Evolutionary conservation across 306 rosid genomes (phyloP).

Genomic region (Dalbergia cochinchinensis): DNA sequence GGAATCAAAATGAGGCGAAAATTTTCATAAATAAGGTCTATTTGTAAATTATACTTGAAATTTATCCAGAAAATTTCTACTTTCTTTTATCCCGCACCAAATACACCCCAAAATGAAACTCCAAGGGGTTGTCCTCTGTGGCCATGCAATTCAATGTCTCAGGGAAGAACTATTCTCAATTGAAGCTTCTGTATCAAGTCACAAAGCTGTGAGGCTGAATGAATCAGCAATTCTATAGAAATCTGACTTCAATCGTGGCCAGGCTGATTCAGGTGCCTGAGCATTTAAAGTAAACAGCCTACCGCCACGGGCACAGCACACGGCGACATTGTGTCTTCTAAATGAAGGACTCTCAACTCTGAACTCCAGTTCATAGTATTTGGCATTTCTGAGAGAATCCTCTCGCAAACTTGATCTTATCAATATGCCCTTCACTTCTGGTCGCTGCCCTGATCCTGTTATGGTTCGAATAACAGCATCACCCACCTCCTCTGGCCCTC

Average conservation of each 20-base stretch:
- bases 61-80: too few relatives aligned
- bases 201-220: conserved; percentile 62
- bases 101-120: not conserved
- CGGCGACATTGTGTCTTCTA: conserved; percentile 74
- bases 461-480: conserved; percentile 73
- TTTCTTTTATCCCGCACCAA: too few relatives aligned
- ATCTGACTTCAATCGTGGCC: conserved; percentile 67
- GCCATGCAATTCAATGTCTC: conserved; percentile 12
- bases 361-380: conserved; percentile 83
- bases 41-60: too few relatives aligned
- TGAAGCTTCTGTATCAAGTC: not conserved
- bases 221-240: conserved; percentile 74
- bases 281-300: conserved; percentile 81
- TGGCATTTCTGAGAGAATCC: conserved; percentile 55
- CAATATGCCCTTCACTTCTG: conserved; percentile 69
- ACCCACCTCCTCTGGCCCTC: conserved; percentile 88
- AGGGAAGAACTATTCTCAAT: not conserved
- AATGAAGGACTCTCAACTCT: conserved; percentile 74
- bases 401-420: conserved; percentile 69
- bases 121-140: not conserved
- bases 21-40: too few relatives aligned
- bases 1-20: too few relatives aligned
- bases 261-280: conserved; percentile 86
- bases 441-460: conserved; percentile 68
- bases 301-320: conserved; percentile 75